Evolutionary conservation across 495 filamentous ascomycete species (phyloP).

Genomic region (Penicillium riverlandense): DNA sequence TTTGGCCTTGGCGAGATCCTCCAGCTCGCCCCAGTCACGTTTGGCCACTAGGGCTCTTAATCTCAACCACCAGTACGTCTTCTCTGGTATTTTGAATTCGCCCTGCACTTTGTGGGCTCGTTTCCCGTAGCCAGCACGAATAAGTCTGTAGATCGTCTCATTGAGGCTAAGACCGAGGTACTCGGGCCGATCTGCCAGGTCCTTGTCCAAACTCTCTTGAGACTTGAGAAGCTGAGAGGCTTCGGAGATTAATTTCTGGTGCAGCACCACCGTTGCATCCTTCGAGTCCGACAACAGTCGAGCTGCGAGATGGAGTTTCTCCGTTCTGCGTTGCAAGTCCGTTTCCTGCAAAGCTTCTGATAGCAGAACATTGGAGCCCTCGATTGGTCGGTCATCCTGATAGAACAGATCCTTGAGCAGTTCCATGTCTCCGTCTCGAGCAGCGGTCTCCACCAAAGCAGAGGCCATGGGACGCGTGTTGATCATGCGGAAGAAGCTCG

Average conservation of each 20-base stretch:
- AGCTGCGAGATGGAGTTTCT: slow-evolving; percentile 79
- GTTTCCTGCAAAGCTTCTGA: slow-evolving; percentile 67
- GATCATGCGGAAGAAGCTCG: slow-evolving; percentile 88
- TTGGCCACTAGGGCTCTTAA: slow-evolving; percentile 82
- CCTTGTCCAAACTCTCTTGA: slow-evolving; percentile 79
- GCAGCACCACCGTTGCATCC: slow-evolving; percentile 58
- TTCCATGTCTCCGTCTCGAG: slow-evolving; percentile 66
- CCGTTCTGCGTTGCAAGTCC: slow-evolving; percentile 53
- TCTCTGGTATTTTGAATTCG: slow-evolving; percentile 90
- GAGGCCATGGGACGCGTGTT: slow-evolving; percentile 81
- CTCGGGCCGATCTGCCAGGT: slow-evolving; percentile 55
- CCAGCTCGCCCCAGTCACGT: slow-evolving; percentile 85
- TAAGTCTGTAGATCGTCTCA: slow-evolving; percentile 80
- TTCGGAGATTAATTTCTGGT: slow-evolving; percentile 71
- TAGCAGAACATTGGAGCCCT: slow-evolving; percentile 81
- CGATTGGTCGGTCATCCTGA: slow-evolving; percentile 87
- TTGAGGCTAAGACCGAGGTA: slow-evolving; percentile 82
- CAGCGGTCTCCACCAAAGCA: slow-evolving; percentile 81
- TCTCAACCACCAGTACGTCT: slow-evolving; percentile 83
- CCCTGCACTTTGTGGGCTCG: slow-evolving; percentile 77
- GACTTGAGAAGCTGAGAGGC: slow-evolving; percentile 69
- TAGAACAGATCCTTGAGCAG: slow-evolving; percentile 95
- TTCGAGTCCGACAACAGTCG: slow-evolving; percentile 79
- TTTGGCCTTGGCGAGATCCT: slow-evolving; percentile 61
- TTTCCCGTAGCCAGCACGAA: slow-evolving; percentile 66